Conservation (phyloP, 208 protist genomes). For the Trypanosomatidae sp. region DNA sequence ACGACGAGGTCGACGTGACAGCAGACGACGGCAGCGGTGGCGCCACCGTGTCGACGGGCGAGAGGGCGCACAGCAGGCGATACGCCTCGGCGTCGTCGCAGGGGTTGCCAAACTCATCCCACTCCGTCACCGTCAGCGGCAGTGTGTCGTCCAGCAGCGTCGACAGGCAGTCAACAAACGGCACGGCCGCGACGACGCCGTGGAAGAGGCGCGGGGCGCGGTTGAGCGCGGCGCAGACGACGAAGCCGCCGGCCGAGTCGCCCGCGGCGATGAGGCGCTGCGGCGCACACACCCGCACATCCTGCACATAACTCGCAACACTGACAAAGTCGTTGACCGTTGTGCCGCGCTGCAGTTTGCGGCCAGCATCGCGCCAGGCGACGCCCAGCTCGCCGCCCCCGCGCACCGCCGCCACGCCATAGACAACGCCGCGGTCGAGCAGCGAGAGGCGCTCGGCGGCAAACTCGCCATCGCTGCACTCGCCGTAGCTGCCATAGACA, state of each 20-base stretch:
- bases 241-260: conserved; percentile 71
- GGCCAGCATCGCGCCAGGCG: conserved; percentile 42
- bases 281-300: conserved; percentile 14
- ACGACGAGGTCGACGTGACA: too few relatives aligned
- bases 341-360: conserved; percentile 38
- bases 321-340: conserved; percentile 79
- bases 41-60: conserved; percentile 60
- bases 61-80: conserved; percentile 44
- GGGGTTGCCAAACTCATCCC: conserved; percentile 87
- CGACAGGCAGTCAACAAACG: conserved; percentile 84
- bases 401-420: conserved; percentile 51
- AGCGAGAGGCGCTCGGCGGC: conserved; percentile 27
- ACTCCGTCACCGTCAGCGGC: conserved; percentile 67
- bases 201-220: conserved; percentile 33
- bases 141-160: conserved; percentile 62
- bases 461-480: conserved; percentile 47
- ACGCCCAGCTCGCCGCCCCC: conserved; percentile 85
- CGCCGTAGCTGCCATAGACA: conserved; percentile 72
- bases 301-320: conserved; percentile 37
- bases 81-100: conserved; percentile 34
- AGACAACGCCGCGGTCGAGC: conserved; percentile 72
- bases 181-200: conserved; percentile 38
- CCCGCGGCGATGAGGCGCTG: conserved; percentile 32
- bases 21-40: not conserved
- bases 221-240: conserved; percentile 61